Evolutionary conservation across 768 basidiomycete species (phyloP), one percentile per base, ranked within the genome.

Genomic region (Pisolithus albus): DNA sequence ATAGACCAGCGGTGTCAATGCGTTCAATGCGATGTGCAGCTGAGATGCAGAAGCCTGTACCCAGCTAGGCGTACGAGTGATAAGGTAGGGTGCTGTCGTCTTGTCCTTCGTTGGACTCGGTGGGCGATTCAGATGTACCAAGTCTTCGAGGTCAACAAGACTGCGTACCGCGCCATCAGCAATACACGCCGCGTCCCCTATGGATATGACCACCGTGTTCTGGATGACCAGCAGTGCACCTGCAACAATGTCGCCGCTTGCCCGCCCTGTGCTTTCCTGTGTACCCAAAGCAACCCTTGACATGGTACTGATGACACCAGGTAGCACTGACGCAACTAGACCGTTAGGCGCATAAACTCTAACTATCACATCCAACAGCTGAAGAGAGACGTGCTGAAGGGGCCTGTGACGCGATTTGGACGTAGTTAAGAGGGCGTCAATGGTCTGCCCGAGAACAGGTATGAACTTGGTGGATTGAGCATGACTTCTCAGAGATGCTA

Each of bases 371-470:
- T 68, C 67, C 5, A 90, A 64, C 19, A 83, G 62, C 21, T 80
- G 72, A 18, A 95, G 73, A 11, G 87, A 86, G 4, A 74, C 53
- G 15, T 72, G 70, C 57, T 92, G 89, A 36, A 94, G 69, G n/a
- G 78, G 65, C 4, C 77, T 65, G 55, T 83, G 73, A 6, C 70
- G 70, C 4, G 88, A 84, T 47, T 75, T 70, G 1, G 84, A 70
- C 10, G 79, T 74, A 11, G 61, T 66, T 46, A 95, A 72, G n/a
- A 93, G 72, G 6, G 82, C 80, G 56, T 87, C 82, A 37, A 96
- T 67, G 9, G 88, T 89, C 65, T 88, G 88, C 11, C 92, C 94
- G 28, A 94, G 69, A 38, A 95, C 74, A 6, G 94, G 86, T 34
- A 86, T 71, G 59, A 90, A 83, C 52, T 72, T 74, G 37, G 67